Evolutionary conservation across 306 rosid species (phyloP), one percentile per base, ranked within the genome.

Genomic region (Rosa lucieae): DNA sequence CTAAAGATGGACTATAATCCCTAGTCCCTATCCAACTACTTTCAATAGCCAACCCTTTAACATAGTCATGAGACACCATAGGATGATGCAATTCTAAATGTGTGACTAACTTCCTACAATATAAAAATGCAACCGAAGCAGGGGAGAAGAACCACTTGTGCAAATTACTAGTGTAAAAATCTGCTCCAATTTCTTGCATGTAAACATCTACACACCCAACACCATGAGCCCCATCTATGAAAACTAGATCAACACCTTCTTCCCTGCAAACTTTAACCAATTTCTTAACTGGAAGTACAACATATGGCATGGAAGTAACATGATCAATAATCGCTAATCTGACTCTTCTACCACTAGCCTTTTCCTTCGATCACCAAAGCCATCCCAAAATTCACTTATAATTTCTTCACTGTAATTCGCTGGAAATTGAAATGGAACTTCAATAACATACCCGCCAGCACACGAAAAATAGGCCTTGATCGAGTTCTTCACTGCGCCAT

Each of bases 1-100:
- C 98, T 84, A 94, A 77, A n/a, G 88, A 91, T n/a, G 98, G 70
- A 84, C 96, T 94, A 51, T 94, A 94, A 77, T 94, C 98, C 77
- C 97, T 88, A 0, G 98, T 94, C 69, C 98, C 98, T 85, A 92
- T 84, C 96, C 96, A 94, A 82, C 93, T 84, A 84, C 96, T 90
- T 84, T 94, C 98, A 61, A 78, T 70, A 44, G 96, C 86, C 84
- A 94, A 81, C 3, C 98, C 96, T 73, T 89, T 92, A 5, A 97
- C 98, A 74, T 92, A 94, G 77, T 92, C 94, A 73, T 90, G 87
- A 72, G 98, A 89, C 77, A 94, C 98, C 42, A 94, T 89, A 3
- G 97, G 97, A 62, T 94, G 97, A 53, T 94, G 98, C 89, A 94
- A 83, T 51, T 86, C 90, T 77, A 86, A 62, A 67, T 70, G 37